Evolutionary conservation across 768 basidiomycete genomes (phyloP), one percentile per base, ranked within the genome.

Genomic region (Holtermanniella nyarrowii): DNA sequence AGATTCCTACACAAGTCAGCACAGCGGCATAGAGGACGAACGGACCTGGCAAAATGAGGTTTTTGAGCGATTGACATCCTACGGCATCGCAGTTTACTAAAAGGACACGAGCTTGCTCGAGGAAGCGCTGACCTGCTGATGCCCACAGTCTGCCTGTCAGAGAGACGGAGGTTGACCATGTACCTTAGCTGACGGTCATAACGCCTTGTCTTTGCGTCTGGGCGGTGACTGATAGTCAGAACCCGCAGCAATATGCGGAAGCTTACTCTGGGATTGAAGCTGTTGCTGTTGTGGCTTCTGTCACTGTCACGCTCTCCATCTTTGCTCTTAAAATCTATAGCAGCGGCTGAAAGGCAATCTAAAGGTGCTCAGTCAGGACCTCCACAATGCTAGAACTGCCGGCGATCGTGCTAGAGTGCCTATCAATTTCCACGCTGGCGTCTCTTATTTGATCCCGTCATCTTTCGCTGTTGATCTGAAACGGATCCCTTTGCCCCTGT

Each of bases 171-270:
- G 44, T 4, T 18, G 26, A 44, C 20, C 62, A 53, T 78, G 40
- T 54, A 88, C 88, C 91, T 78, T 27, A 97, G 79, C 72, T 99
- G 93, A 50, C 93, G 82, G 72, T 99, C 93, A 67, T 97, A 99
- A 43, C 88, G 80, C 43, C 89, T 79, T 1, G 88, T 83, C 72
- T 93, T 95, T 58, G 74, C 80, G 72, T 95, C 89, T 40, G 88
- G 89, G 51, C 79, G 79, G 48, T 77, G 75, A 52, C 81, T 81
- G 54, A 50, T 45, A 48, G 46, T 42, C 27, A 53, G 40, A n/a
- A 49, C 12, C 16, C 16, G 31, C 31, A 37, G 31, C 16, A 37
- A 7, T 7, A 16, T 7, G 16, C 16, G 10, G 10, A 37, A 37
- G 16, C 31, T 37, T 7, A 37, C 31, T 37, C 31, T 37, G 31